Evolutionary conservation across 1,284 basidiomycete genomes (phyloP).

Genomic region (Marasmius sp.): DNA sequence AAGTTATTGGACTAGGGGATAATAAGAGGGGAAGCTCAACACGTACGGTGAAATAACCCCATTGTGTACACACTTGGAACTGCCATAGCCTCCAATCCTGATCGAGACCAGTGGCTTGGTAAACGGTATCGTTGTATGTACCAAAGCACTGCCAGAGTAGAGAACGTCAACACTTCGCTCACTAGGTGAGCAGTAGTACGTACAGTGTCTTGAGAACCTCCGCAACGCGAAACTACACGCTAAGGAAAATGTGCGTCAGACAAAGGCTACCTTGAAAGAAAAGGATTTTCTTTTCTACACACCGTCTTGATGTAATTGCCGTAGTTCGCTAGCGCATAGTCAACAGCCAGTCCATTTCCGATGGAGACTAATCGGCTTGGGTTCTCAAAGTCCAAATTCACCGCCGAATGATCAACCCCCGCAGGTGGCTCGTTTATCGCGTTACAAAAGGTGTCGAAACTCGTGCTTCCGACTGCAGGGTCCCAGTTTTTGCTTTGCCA

Average conservation of each 20-base stretch:
- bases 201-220: neutral
- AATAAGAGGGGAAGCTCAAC: slow-evolving; percentile 2
- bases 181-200: neutral
- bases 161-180: neutral
- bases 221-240: slow-evolving; percentile 64
- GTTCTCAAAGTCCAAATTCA: slow-evolving; percentile 42
- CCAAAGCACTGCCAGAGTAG: slow-evolving; percentile 80
- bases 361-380: slow-evolving; percentile 43
- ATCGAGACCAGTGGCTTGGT: slow-evolving; percentile 58
- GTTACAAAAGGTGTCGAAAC: slow-evolving; percentile 74
- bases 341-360: slow-evolving; percentile 45
- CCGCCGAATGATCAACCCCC: slow-evolving; percentile 9
- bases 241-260: slow-evolving; percentile 25
- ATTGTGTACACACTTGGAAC: slow-evolving; percentile 92
- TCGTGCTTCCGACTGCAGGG: slow-evolving; percentile 57
- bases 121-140: slow-evolving; percentile 70
- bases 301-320: slow-evolving; percentile 75
- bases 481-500: slow-evolving; percentile 73
- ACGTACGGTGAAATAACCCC: slow-evolving; percentile 85
- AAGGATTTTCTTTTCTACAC: slow-evolving; percentile 12
- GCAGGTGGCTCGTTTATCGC: slow-evolving; percentile 47
- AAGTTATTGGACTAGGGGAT: slow-evolving; percentile 16
- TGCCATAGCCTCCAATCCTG: slow-evolving; percentile 86
- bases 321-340: slow-evolving; percentile 71
- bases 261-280: neutral